Conservation (phyloP, 1,284 basidiomycete species). For the Sanghuangporus weigelae region DNA sequence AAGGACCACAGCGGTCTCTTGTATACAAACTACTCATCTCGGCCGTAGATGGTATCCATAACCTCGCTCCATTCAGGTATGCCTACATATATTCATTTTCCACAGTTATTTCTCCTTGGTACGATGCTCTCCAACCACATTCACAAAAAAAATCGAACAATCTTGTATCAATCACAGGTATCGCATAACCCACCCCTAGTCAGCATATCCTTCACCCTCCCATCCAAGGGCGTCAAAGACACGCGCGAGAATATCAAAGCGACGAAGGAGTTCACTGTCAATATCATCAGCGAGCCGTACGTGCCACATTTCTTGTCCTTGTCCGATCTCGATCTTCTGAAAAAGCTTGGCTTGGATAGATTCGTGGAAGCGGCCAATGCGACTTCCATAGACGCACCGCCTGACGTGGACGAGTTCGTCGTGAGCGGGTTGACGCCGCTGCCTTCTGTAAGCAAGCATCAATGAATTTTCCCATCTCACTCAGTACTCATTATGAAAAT, state of each 20-base stretch:
- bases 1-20: constrained; percentile 27
- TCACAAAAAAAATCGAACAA: background rate
- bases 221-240: constrained; percentile 48
- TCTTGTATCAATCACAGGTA: constrained; percentile 29
- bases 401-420: constrained; percentile 65
- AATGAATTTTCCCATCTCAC: constrained; percentile 20
- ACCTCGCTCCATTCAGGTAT: constrained; percentile 64
- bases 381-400: constrained; percentile 61
- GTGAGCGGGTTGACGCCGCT: constrained; percentile 65
- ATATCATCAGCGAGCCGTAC: constrained; percentile 65
- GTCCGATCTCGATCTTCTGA: too few species aligned
- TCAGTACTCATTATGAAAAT: background rate
- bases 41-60: constrained; percentile 55
- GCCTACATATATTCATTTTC: constrained; percentile 9
- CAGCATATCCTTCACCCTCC: constrained; percentile 52
- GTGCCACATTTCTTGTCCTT: background rate
- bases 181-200: constrained; percentile 63
- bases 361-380: constrained; percentile 72
- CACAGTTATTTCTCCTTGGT: constrained; percentile 57
- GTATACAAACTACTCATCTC: constrained; percentile 59
- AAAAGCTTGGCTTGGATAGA: background rate
- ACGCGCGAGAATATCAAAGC: constrained; percentile 62
- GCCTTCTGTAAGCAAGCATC: constrained; percentile 56
- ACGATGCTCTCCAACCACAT: background rate
- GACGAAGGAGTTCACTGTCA: constrained; percentile 70